These are phyloP conservation scores for Mycena pura DNA, from an alignment of 768 basidiomycete species.

Conservation along the genomic window DNA sequence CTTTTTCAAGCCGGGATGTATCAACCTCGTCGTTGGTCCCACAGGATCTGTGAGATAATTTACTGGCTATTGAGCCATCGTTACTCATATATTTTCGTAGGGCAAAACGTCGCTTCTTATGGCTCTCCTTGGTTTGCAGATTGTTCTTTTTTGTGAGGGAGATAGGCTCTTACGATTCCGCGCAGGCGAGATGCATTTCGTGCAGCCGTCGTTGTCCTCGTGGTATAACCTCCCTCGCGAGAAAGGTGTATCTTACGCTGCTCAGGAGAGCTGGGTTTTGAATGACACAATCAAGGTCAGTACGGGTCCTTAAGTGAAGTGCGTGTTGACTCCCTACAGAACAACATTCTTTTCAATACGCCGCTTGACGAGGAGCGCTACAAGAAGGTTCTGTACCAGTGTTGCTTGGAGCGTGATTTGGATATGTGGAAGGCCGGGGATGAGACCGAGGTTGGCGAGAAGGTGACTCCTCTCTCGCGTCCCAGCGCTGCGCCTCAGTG, in stretches of 20 bases:
- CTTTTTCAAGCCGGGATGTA: slow-evolving; percentile 55
- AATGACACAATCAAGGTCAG: slow-evolving; percentile 75
- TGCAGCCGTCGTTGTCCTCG: slow-evolving; percentile 55
- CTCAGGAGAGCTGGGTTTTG: slow-evolving; percentile 87
- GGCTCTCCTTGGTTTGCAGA: slow-evolving; percentile 55
- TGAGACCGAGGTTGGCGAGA: slow-evolving; percentile 74
- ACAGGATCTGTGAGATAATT: slow-evolving; percentile 47
- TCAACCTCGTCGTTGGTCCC: slow-evolving; percentile 68
- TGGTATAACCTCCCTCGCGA: slow-evolving; percentile 75
- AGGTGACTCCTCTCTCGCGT: slow-evolving; percentile 61
- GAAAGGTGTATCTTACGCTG: slow-evolving; percentile 78
- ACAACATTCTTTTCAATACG: slow-evolving; percentile 85
- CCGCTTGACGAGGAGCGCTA: slow-evolving; percentile 81
- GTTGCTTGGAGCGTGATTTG: slow-evolving; percentile 77
- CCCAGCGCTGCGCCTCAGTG: slow-evolving; percentile 9
- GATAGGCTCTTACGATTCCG: not conserved
- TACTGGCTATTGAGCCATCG: not conserved
- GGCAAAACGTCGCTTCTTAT: slow-evolving; percentile 74
- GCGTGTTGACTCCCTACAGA: slow-evolving; percentile 39
- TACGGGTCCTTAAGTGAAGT: too few relatives aligned
- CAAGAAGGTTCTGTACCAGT: slow-evolving; percentile 76
- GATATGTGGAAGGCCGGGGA: slow-evolving; percentile 73
- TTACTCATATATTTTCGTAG: not conserved
- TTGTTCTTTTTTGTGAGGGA: not conserved
- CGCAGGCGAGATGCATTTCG: slow-evolving; percentile 71